Conservation (phyloP, 495 filamentous ascomycete species). For the Penicillium goetzii region DNA sequence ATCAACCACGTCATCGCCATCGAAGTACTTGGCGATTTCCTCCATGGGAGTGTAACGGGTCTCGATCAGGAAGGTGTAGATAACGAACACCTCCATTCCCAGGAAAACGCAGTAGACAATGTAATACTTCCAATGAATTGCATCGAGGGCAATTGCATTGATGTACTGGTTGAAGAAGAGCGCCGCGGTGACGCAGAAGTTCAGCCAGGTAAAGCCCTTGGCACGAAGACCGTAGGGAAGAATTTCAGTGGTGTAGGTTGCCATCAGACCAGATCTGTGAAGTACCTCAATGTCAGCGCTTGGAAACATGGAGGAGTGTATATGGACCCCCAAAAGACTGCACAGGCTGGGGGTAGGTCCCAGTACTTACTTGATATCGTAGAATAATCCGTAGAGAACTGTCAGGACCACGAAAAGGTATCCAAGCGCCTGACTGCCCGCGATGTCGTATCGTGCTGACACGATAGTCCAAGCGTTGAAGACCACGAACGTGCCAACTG, state of each 20-base stretch:
- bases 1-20: slow-evolving; percentile 22
- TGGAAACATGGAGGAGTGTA: too few species aligned
- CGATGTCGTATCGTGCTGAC: slow-evolving; percentile 26
- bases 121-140: slow-evolving; percentile 44
- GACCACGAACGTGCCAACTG: slow-evolving; percentile 57
- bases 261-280: slow-evolving; percentile 3
- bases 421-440: slow-evolving; percentile 22
- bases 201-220: slow-evolving; percentile 27
- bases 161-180: slow-evolving; percentile 28
- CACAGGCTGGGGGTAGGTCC: too few species aligned
- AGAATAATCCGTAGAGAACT: neutral
- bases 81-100: slow-evolving; percentile 29
- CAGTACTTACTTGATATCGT: slow-evolving; percentile 6
- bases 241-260: slow-evolving; percentile 31
- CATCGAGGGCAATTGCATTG: slow-evolving; percentile 42
- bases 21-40: slow-evolving; percentile 35
- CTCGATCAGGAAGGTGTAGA: slow-evolving; percentile 38
- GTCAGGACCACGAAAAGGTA: slow-evolving; percentile 61
- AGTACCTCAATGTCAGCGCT: neutral
- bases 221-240: slow-evolving; percentile 34
- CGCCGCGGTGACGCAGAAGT: slow-evolving; percentile 14
- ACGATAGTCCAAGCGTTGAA: slow-evolving; percentile 60
- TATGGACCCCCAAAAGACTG: too few species aligned
- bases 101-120: slow-evolving; percentile 42
- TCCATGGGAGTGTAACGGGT: slow-evolving; percentile 38